A percentile compares a stretch with the other conserved stretches of the same genome.
Evolutionary conservation across 768 basidiomycete species (phyloP).

Genomic region (Asterophora parasitica): DNA sequence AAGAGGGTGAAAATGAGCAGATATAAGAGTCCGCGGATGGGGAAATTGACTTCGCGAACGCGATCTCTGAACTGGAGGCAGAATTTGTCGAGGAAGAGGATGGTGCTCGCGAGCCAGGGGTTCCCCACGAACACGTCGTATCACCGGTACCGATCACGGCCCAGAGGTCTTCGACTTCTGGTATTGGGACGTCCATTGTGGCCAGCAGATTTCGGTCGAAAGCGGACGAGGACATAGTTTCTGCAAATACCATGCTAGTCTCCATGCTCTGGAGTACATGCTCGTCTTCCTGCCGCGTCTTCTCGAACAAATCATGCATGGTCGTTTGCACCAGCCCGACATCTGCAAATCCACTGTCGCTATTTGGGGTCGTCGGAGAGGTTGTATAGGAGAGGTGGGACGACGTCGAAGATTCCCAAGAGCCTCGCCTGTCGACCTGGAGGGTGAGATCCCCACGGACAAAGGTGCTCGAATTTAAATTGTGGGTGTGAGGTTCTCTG

Average conservation of each 20-base stretch:
- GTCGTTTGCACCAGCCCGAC: constrained; percentile 2
- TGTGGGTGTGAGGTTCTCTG: neutral
- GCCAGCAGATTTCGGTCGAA: too few relatives aligned
- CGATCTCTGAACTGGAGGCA: constrained; percentile 1
- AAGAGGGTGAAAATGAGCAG: neutral
- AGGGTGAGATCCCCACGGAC: neutral
- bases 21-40: neutral
- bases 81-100: constrained; percentile 5
- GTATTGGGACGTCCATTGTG: neutral
- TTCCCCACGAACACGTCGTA: neutral
- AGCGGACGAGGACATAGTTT: constrained; percentile 1
- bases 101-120: neutral
- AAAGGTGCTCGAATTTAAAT: neutral
- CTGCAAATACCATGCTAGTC: neutral
- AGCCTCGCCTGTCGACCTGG: constrained; percentile 3
- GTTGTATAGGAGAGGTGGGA: constrained; percentile 12
- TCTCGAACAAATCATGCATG: constrained; percentile 10
- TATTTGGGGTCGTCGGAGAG: constrained; percentile 13
- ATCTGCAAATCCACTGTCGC: constrained; percentile 1
- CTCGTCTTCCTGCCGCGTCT: neutral
- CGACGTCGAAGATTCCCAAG: constrained; percentile 7
- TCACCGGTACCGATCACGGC: constrained; percentile 1
- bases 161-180: neutral
- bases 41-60: constrained; percentile 6
- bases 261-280: neutral